Conservation (phyloP, 352 stramenopile genomes). For the Pythium sp. region DNA sequence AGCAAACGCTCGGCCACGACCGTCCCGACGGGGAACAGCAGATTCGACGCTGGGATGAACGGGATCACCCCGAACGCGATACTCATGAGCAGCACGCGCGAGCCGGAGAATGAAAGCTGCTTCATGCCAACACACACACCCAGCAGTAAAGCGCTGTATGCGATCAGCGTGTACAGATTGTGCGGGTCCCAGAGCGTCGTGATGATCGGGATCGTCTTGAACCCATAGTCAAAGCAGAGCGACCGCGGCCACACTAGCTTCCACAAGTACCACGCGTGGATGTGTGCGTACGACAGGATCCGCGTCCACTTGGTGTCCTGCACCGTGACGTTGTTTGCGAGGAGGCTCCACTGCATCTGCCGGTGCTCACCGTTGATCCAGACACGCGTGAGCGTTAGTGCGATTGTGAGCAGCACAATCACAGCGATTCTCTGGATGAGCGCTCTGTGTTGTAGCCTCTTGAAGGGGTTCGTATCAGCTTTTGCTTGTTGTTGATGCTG, state of each 20-base stretch:
- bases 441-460: neutral
- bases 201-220: slow-evolving; percentile 80
- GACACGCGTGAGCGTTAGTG: slow-evolving; percentile 35
- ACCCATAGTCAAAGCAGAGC: slow-evolving; percentile 92
- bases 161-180: slow-evolving; percentile 56
- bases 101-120: slow-evolving; percentile 18
- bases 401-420: slow-evolving; percentile 21
- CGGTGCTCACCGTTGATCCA: slow-evolving; percentile 64
- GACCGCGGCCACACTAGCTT: slow-evolving; percentile 87
- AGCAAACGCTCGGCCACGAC: slow-evolving; percentile 89
- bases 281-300: slow-evolving; percentile 78
- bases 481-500: neutral
- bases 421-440: slow-evolving; percentile 14
- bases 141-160: slow-evolving; percentile 51
- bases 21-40: slow-evolving; percentile 90
- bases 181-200: slow-evolving; percentile 41
- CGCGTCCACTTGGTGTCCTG: slow-evolving; percentile 31
- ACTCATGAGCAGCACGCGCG: slow-evolving; percentile 42
- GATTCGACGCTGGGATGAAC: slow-evolving; percentile 90
- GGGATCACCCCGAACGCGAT: slow-evolving; percentile 78
- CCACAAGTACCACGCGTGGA: slow-evolving; percentile 86
- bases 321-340: slow-evolving; percentile 87
- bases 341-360: slow-evolving; percentile 76
- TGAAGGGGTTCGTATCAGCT: neutral
- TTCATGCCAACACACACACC: slow-evolving; percentile 24